Base-by-base conservation (phyloP, 208 protist genomes). In the Trypanosoma cruzi region DNA sequence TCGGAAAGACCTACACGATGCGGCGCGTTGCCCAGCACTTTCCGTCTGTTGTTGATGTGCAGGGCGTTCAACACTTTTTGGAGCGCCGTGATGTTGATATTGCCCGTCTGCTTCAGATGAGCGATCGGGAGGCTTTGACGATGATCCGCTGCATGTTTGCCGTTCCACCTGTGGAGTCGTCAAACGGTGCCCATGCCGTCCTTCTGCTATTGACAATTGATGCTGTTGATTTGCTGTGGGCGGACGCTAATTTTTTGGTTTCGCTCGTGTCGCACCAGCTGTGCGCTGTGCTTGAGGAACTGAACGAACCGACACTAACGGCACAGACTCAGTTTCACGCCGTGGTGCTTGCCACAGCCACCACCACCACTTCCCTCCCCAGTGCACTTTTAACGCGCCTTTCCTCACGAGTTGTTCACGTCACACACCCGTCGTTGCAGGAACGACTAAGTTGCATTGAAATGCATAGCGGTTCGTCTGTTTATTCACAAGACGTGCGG, bases 91-190 rank as follows among this genome's bases (percentile, higher is more conserved):
- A 68, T 22, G 49, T 90, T 6, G 63, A 79, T 66, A 57, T 87
- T 32, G 67, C 71, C 0, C 78, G 79, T 24, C 57, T 90, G 54
- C 79, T 93, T 16, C 69, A 80, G 36, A 56, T 85, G 29, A 64
- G 77, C 46, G 78, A 68, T 48, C 75, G 66, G 13, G 88, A 93
- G 69, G 88, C 79, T 1, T 54, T 89, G 14, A 46, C 74, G 44
- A 65, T 68, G 20, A 64, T 89, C 60, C 75, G 42, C 59, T 80
- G 50, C 70, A 56, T 49, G 65, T 77, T 65, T 57, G 46, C 71
- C 11, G 24, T 40, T 29, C 71, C 71, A 20, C 56, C 63, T 20
- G 37, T 66, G 46, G 58, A 29, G 20, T 20, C 34, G 42, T 8
- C 31, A 40, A 29, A 28, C 24, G 58, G 22, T 4, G 36, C 7